Percentiles rank a stretch among this genome's conserved stretches.
Conservation (phyloP, 352 stramenopile genomes). For the Phytophthora tentaculata region DNA sequence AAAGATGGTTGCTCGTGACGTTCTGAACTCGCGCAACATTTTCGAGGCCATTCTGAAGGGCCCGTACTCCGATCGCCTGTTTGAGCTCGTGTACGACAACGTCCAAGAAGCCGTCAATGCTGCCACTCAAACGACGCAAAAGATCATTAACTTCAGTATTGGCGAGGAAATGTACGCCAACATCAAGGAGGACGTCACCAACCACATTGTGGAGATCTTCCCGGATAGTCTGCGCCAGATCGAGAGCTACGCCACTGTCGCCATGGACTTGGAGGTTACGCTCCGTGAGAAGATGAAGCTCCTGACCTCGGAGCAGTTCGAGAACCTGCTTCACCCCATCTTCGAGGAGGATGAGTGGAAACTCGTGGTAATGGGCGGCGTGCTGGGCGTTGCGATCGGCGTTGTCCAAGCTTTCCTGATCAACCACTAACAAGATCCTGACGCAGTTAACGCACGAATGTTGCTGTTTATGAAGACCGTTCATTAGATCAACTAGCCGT, state of each 20-base stretch:
- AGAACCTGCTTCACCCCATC: constrained; percentile 96
- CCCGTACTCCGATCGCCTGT: constrained; percentile 84
- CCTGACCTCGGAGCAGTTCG: constrained; percentile 91
- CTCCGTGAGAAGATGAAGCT: constrained; percentile 93
- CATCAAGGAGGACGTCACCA: constrained; percentile 90
- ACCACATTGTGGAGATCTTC: constrained; percentile 90
- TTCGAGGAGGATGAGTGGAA: constrained; percentile 99
- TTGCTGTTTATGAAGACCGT: not conserved
- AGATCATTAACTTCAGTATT: constrained; percentile 87
- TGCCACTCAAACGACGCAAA: constrained; percentile 75
- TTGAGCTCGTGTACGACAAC: constrained; percentile 90
- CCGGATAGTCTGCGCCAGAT: constrained; percentile 90
- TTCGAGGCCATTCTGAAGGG: constrained; percentile 91
- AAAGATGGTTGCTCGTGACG: constrained; percentile 81
- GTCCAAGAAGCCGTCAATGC: constrained; percentile 87
- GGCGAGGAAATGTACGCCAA: constrained; percentile 83
- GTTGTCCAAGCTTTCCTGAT: constrained; percentile 93
- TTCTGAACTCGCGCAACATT: constrained; percentile 90
- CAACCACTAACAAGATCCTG: constrained; percentile 57
- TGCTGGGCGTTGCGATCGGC: constrained; percentile 92
- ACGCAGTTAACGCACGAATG: constrained; percentile 7
- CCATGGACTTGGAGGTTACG: constrained; percentile 92
- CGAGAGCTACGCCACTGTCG: constrained; percentile 93
- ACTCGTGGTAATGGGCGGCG: constrained; percentile 96
- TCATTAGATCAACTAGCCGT: constrained; percentile 8